Evolutionary conservation across 306 rosid genomes (phyloP).

Genomic region (Luffa aegyptiaca): DNA sequence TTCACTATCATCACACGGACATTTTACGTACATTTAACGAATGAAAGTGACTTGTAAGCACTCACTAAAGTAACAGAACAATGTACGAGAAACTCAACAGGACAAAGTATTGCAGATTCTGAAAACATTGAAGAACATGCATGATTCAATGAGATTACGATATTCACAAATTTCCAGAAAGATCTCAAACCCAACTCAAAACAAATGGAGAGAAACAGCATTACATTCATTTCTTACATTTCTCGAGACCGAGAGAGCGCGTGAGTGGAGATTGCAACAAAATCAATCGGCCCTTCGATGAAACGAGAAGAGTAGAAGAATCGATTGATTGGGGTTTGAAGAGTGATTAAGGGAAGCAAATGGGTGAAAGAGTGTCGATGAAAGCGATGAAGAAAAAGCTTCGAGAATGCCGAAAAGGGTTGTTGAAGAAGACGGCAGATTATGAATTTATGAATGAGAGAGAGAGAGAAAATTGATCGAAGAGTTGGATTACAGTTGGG

Average conservation of each 20-base stretch:
- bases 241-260: not conserved
- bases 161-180: not conserved
- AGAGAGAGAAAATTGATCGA: not conserved
- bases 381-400: constrained; percentile 16
- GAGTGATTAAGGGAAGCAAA: constrained; percentile 2
- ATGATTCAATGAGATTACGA: not conserved
- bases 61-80: not conserved
- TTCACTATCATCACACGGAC: not conserved
- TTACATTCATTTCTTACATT: constrained; percentile 23
- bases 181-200: not conserved
- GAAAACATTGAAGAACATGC: not conserved
- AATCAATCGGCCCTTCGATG: not conserved
- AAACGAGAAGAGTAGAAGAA: not conserved
- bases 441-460: not conserved
- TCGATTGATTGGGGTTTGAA: not conserved
- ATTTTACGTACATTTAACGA: not conserved
- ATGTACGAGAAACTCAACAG: not conserved
- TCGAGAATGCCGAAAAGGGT: constrained; percentile 1
- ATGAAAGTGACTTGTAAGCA: not conserved
- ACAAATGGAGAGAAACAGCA: not conserved
- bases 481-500: not conserved
- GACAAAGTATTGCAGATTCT: not conserved
- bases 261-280: constrained; percentile 24
- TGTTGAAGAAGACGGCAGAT: not conserved
- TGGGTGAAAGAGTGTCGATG: constrained; percentile 22